These are phyloP conservation scores for Alternaria postmessia DNA, from an alignment of 2,329 filamentous ascomycete species.

Conservation along the genomic window DNA sequence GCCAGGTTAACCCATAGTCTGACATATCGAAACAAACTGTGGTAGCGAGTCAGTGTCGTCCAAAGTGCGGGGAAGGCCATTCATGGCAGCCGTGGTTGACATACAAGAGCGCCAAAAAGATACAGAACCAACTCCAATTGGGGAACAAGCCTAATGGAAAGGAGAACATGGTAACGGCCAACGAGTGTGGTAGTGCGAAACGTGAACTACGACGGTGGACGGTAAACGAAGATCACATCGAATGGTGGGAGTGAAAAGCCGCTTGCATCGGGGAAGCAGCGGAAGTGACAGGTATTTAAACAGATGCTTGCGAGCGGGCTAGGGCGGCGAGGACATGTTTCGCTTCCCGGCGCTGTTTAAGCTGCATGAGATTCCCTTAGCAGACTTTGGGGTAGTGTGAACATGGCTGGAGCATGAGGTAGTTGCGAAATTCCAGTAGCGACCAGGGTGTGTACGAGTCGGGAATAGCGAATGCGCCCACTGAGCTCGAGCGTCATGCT, in stretches of 20 bases:
- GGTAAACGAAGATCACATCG: conserved; percentile 52
- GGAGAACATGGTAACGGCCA: conserved; percentile 50
- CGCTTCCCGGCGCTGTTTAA: conserved; percentile 52
- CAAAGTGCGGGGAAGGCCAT: conserved; percentile 14
- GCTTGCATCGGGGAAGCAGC: conserved; percentile 49
- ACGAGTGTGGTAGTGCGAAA: conserved; percentile 49
- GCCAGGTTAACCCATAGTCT: conserved; percentile 84
- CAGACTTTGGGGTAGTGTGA: conserved; percentile 53
- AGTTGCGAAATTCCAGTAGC: conserved; percentile 48
- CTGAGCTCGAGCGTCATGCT: conserved; percentile 48
- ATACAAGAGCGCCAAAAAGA: conserved; percentile 49
- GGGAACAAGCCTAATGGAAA: conserved; percentile 48
- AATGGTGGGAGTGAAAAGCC: conserved; percentile 50
- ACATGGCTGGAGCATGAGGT: conserved; percentile 52
- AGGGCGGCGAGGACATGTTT: conserved; percentile 50
- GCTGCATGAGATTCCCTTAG: conserved; percentile 52
- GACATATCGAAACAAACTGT: conserved; percentile 85
- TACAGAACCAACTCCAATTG: conserved; percentile 52
- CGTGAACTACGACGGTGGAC: conserved; percentile 44
- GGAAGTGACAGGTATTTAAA: conserved; percentile 52
- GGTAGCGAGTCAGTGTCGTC: conserved; percentile 33
- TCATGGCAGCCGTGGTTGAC: conserved; percentile 20
- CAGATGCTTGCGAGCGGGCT: conserved; percentile 50
- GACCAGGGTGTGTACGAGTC: conserved; percentile 40
- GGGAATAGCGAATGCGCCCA: conserved; percentile 44